phyloP scores from a whole-genome alignment of 352 stramenopile genomes.

The Phytophthora constricta region DNA sequence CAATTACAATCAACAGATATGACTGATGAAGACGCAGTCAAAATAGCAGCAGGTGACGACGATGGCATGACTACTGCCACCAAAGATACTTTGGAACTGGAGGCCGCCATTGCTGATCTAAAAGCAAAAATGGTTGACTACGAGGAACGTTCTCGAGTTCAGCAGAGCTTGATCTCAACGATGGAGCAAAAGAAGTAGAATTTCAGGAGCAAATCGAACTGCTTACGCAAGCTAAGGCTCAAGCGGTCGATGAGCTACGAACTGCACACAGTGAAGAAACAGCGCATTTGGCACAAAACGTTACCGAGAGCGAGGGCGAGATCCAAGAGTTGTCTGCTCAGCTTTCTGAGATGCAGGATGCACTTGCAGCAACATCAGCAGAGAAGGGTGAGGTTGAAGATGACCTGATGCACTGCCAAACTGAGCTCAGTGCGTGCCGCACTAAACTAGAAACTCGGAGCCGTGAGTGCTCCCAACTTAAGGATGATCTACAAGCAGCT shows the following conservation, averaged over 20 bases:
- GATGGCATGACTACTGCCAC: neutral
- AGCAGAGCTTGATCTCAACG: conserved; percentile 22
- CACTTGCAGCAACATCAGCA: conserved; percentile 16
- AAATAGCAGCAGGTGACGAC: neutral
- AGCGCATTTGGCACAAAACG: conserved; percentile 10
- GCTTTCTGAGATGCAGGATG: conserved; percentile 15
- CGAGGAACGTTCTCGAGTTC: conserved; percentile 17
- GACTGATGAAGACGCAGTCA: conserved; percentile 26
- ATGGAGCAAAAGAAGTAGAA: conserved; percentile 19
- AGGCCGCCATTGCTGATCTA: conserved; percentile 3
- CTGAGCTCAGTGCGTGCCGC: conserved; percentile 20
- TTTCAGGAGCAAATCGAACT: conserved; percentile 9
- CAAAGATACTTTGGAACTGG: conserved; percentile 7
- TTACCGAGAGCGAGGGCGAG: conserved; percentile 14
- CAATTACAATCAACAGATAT: conserved; percentile 6
- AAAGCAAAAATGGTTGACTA: conserved; percentile 12
- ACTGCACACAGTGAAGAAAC: conserved; percentile 23
- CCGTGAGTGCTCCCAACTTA: conserved; percentile 19
- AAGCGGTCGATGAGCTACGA: conserved; percentile 11
- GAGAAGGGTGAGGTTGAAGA: conserved; percentile 19
- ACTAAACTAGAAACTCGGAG: conserved; percentile 21
- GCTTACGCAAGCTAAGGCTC: conserved; percentile 21
- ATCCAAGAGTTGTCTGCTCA: conserved; percentile 23
- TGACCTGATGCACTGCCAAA: conserved; percentile 20
- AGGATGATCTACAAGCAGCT: conserved; percentile 23